Evolutionary conservation across 2,329 filamentous ascomycete genomes (phyloP).

Genomic region (Fusarium chlamydosporum): DNA sequence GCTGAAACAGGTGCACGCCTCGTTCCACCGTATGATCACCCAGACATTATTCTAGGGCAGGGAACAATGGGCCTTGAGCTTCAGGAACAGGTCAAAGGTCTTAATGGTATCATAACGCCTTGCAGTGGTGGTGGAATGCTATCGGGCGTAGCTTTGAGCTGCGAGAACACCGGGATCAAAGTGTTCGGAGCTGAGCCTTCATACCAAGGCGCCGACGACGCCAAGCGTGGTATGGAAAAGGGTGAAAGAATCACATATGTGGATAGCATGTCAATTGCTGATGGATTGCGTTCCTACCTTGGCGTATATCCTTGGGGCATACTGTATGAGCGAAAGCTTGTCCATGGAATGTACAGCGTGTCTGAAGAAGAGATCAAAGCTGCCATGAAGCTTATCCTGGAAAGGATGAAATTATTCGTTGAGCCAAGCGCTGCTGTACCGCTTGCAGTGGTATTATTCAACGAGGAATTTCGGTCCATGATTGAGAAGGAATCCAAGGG

Average conservation of each 20-base stretch:
- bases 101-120: not conserved
- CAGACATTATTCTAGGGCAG: not conserved
- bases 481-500: not conserved
- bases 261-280: slow-evolving; percentile 7
- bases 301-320: slow-evolving; percentile 4
- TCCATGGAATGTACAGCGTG: slow-evolving; percentile 2
- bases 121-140: slow-evolving; percentile 10
- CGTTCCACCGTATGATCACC: not conserved
- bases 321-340: slow-evolving; percentile 8
- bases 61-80: slow-evolving; percentile 10
- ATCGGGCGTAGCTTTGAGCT: not conserved
- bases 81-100: not conserved
- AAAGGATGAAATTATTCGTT: slow-evolving; percentile 9
- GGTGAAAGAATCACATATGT: not conserved
- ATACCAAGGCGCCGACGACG: slow-evolving; percentile 11
- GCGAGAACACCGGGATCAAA: slow-evolving; percentile 5
- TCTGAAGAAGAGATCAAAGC: slow-evolving; percentile 9
- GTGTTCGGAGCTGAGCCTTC: slow-evolving; percentile 8
- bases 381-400: slow-evolving; percentile 2
- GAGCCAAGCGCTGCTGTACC: slow-evolving; percentile 9
- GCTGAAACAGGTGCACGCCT: slow-evolving; percentile 8
- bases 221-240: slow-evolving; percentile 3
- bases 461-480: slow-evolving; percentile 6
- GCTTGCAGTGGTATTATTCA: slow-evolving; percentile 4
- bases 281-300: not conserved